Evolutionary conservation across 495 filamentous ascomycete genomes (phyloP), one percentile per base, ranked within the genome.

Genomic region (Daldinia bambusicola): DNA sequence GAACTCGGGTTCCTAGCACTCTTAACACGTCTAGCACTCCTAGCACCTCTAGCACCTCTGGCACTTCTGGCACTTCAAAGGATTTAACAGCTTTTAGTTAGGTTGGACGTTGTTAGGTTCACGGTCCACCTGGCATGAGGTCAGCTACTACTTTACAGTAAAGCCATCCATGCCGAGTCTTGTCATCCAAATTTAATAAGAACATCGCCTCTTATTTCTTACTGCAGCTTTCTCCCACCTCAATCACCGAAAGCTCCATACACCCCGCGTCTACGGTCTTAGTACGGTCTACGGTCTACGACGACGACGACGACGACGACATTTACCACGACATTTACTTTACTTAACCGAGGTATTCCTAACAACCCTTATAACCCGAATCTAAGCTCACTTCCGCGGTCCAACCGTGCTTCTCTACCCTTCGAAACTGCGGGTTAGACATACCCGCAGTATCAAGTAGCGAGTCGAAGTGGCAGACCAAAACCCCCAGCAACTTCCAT

Each of bases 381-480:
- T 59, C 22, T 48, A 3, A 48, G 8, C 52, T 68, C 61, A 72
- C 58, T 36, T 22, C 48, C 52, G 52, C 55, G 58, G 67, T 45
- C 56, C 37, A 55, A 53, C 60, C 5, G 32, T 52, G 67, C 32
- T 55, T 69, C 43, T 70, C 55, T 74, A 67, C 38, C 63, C 8
- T 66, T 67, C 48, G 36, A 70, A 63, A 70, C 71, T 74, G 67
- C 71, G 71, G 66, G 66, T 74, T 58, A 75, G 67, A 26, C 1
- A 26, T 26, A 26, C 73, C 75, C 73, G 75, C 67, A 71, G 75
- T 71, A 52, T 71, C 65, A 61, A 68, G 70, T 59, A 70, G 48
- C 32, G 74, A 76, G 74, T 81, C 80, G 80, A 80, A 79, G 79
- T 82, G 80, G 80, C 80, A 78, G 80, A 81, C 80, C 74, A 77